Conservation (phyloP, 208 protist species). For the Acanthamoeba lenticulata region DNA sequence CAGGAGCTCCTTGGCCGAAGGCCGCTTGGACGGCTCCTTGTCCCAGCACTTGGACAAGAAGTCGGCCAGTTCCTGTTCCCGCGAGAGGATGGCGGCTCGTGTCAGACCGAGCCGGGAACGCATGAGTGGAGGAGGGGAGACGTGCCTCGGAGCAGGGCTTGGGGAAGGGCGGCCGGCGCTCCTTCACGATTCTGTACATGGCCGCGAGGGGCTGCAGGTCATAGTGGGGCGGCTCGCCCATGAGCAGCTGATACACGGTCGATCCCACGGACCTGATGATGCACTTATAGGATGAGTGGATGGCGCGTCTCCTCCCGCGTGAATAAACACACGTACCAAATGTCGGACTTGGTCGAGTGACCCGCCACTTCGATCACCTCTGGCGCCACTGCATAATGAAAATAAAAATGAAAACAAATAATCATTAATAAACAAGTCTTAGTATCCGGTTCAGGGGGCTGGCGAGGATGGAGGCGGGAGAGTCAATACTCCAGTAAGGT, state of each 20-base stretch:
- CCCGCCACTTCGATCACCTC: conserved; percentile 91
- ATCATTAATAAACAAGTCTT: neutral
- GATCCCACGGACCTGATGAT: conserved; percentile 83
- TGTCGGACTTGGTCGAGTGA: conserved; percentile 87
- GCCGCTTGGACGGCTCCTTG: conserved; percentile 85
- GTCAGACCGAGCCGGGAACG: neutral
- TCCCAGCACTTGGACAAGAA: conserved; percentile 88
- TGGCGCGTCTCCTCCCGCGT: neutral
- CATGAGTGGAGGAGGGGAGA: neutral
- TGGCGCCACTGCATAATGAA: conserved; percentile 85
- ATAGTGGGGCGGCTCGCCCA: conserved; percentile 92
- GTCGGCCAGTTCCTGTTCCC: conserved; percentile 75
- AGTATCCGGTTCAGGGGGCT: neutral
- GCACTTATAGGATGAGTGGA: too few relatives aligned
- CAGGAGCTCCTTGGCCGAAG: conserved; percentile 84
- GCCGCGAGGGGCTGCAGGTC: conserved; percentile 90
- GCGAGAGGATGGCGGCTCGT: neutral
- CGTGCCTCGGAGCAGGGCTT: conserved; percentile 78
- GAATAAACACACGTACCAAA: conserved; percentile 83
- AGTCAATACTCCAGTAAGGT: conserved; percentile 90
- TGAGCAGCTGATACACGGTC: conserved; percentile 93
- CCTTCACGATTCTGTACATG: conserved; percentile 91
- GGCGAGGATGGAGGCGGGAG: neutral
- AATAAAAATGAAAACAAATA: neutral
- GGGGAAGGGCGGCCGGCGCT: conserved; percentile 88